These are phyloP conservation scores for Cutaneotrichosporon sp. DNA, from an alignment of 1,284 basidiomycete genomes.

Conservation along the genomic window DNA sequence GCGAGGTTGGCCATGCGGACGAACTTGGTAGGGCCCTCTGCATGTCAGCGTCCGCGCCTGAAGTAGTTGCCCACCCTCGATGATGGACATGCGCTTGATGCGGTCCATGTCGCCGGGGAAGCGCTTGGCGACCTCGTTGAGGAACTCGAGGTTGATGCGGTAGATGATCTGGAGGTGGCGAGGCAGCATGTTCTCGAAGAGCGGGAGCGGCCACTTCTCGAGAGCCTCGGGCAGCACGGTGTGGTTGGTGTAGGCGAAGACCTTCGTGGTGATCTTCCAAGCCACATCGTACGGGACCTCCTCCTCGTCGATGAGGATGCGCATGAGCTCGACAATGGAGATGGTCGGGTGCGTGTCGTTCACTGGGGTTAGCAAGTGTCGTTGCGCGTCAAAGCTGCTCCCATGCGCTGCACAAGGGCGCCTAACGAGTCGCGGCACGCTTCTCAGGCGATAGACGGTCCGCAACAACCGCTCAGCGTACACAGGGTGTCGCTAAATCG, in stretches of 20 bases:
- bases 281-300: conserved; percentile 77
- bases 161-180: conserved; percentile 74
- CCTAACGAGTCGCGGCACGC: too few relatives aligned
- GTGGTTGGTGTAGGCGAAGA: conserved; percentile 93
- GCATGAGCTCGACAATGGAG: conserved; percentile 91
- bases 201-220: conserved; percentile 81
- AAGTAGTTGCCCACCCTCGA: conserved; percentile 78
- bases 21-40: conserved; percentile 78
- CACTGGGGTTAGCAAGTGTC: conserved; percentile 27
- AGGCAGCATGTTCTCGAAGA: conserved; percentile 79
- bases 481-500: background rate
- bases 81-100: conserved; percentile 80
- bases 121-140: conserved; percentile 75
- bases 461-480: too few relatives aligned
- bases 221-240: conserved; percentile 56
- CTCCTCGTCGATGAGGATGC: conserved; percentile 78
- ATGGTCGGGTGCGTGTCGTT: conserved; percentile 86
- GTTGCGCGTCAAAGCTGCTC: background rate
- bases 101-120: conserved; percentile 82
- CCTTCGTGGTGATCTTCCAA: conserved; percentile 82
- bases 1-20: conserved; percentile 75
- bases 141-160: conserved; percentile 64
- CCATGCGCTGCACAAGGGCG: background rate
- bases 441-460: too few relatives aligned
- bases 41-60: conserved; percentile 8